Evolutionary conservation across 768 basidiomycete species (phyloP).

Genomic region (Mycena haematopus): DNA sequence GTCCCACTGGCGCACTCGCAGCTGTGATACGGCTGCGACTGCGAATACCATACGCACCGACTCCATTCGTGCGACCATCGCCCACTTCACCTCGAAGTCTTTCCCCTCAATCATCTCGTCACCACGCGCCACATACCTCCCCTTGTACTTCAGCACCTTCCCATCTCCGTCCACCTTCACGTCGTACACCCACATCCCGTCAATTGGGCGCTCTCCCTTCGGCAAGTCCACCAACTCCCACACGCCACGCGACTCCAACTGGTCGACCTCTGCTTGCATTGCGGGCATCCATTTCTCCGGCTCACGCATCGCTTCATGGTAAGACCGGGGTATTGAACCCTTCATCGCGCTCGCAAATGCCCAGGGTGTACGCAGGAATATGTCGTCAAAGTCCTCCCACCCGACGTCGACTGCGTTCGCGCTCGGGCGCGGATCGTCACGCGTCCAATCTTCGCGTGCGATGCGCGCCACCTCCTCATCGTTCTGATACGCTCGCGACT

Average conservation of each 20-base stretch:
- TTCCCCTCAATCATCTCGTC: conserved; percentile 7
- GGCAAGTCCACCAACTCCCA: not conserved
- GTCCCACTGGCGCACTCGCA: conserved; percentile 6
- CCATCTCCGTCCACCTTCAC: not conserved
- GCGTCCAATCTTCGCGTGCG: conserved; percentile 16
- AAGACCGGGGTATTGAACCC: not conserved
- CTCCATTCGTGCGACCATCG: conserved; percentile 20
- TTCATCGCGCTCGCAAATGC: not conserved
- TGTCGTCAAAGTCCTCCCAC: not conserved
- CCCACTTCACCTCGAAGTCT: conserved; percentile 14
- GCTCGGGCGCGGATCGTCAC: not conserved
- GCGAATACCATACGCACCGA: conserved; percentile 19
- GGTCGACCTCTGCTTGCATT: not conserved
- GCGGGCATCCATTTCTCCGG: not conserved
- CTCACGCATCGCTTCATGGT: not conserved
- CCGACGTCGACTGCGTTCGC: not conserved
- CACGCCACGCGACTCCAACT: not conserved
- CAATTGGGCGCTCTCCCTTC: not conserved
- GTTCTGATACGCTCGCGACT: too few species aligned
- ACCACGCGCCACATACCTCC: conserved; percentile 32
- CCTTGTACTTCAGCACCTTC: conserved; percentile 39
- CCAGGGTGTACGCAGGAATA: not conserved
- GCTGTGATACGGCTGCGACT: conserved; percentile 2
- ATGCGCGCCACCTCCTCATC: too few species aligned
- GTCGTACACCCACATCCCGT: conserved; percentile 2